These are phyloP conservation scores for Oryza officinalis DNA, from an alignment of 176 grass and related monocot genomes.

Conservation along the genomic window DNA sequence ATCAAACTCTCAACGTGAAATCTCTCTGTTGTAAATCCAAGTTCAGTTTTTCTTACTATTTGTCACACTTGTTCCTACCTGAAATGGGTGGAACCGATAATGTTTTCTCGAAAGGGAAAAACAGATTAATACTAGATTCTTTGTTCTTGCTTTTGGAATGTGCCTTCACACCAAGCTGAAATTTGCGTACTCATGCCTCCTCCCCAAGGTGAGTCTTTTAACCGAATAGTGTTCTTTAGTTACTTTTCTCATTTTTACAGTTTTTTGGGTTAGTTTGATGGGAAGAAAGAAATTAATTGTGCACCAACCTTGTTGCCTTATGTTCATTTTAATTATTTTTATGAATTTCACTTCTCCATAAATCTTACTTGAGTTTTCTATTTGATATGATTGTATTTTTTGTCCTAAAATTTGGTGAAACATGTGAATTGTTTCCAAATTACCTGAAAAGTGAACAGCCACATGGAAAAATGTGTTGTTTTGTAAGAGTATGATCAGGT, in stretches of 20 bases:
- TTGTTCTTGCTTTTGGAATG: constrained; percentile 37
- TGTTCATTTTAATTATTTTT: constrained; percentile 12
- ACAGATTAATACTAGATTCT: constrained; percentile 24
- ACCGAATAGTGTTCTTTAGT: constrained; percentile 1
- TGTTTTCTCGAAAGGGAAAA: constrained; percentile 44
- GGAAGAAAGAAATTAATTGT: not conserved
- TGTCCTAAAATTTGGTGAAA: constrained; percentile 17
- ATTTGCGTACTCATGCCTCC: not conserved
- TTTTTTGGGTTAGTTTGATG: constrained; percentile 10
- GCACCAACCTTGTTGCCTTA: not conserved
- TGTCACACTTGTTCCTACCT: not conserved
- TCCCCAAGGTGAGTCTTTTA: constrained; percentile 20
- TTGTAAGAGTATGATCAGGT: constrained; percentile 3
- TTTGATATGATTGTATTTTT: not conserved
- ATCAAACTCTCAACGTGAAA: constrained; percentile 8
- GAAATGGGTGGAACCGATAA: constrained; percentile 35
- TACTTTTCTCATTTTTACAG: not conserved
- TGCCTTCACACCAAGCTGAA: constrained; percentile 38
- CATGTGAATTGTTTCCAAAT: constrained; percentile 21
- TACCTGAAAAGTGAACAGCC: constrained; percentile 18
- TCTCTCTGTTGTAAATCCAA: constrained; percentile 12
- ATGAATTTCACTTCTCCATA: not conserved
- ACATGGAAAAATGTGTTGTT: not conserved
- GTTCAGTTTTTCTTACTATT: constrained; percentile 17
- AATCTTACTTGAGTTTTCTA: not conserved